These are phyloP conservation scores for Gnaphalium uliginosum DNA, from an alignment of 129 eudicot genomes.

Conservation along the genomic window DNA sequence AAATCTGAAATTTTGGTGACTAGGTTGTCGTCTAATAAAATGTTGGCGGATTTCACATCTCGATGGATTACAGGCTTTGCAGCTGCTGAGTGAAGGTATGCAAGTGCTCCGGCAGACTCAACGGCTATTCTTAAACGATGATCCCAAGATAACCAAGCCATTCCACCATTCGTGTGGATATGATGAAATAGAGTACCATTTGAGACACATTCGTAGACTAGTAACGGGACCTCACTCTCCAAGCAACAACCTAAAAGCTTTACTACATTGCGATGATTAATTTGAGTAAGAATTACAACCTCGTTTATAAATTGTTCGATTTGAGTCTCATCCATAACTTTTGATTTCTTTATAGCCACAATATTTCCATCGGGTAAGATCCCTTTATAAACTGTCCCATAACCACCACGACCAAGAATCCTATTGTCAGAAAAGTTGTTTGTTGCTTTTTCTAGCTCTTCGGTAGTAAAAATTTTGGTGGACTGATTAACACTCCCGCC, in stretches of 20 bases:
- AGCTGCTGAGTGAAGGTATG: neutral
- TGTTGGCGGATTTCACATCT: constrained; percentile 9
- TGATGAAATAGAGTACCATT: constrained; percentile 47
- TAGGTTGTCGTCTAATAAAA: neutral
- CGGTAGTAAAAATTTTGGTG: constrained; percentile 23
- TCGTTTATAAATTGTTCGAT: constrained; percentile 56
- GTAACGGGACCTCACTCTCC: constrained; percentile 45
- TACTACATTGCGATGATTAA: constrained; percentile 50
- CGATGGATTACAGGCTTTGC: neutral
- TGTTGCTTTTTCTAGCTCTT: constrained; percentile 55
- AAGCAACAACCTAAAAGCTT: constrained; percentile 49
- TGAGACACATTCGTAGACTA: constrained; percentile 47
- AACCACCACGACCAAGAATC: constrained; percentile 55
- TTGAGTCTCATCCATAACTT: constrained; percentile 44
- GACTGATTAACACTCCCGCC: constrained; percentile 25
- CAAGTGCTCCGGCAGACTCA: constrained; percentile 7
- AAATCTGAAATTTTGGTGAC: constrained; percentile 42
- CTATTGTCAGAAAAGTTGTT: constrained; percentile 36
- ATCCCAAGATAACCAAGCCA: neutral
- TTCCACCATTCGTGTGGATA: constrained; percentile 9
- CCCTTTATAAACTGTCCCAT: constrained; percentile 46
- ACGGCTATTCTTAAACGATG: neutral
- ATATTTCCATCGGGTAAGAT: constrained; percentile 36
- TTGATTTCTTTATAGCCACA: constrained; percentile 52
- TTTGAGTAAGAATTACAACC: constrained; percentile 45